Evolutionary conservation across 352 stramenopile genomes (phyloP), one percentile per base, ranked within the genome.

Genomic region (Peronospora farinosa): DNA sequence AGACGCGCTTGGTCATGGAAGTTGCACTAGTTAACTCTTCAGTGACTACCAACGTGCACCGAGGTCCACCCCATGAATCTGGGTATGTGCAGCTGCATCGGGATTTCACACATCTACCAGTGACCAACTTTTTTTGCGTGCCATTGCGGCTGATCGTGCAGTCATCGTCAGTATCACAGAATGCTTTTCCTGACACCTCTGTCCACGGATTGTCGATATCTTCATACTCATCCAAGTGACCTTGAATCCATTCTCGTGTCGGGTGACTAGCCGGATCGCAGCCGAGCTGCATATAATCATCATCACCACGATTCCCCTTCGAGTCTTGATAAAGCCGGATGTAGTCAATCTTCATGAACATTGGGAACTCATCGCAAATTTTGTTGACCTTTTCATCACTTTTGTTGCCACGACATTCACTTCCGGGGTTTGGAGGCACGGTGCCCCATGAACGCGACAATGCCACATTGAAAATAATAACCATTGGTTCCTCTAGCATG

Each of bases 401-500:
- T 1, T 67, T 69, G 27, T 76, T 57, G 0, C 71, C 74, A 13
- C 57, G 61, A 35, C 78, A 88, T 1, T 60, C 45, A 23, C 25
- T 65, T 1, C 73, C 75, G 9, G 75, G n/a, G 47, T 88, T 88
- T 11, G 78, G 74, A 1, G 78, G 78, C 19, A 27, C 66, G 3
- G 74, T 46, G 7, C 74, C 71, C 93, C 91, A 97, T 17, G 85
- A 78, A 17, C 63, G 78, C 9, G 85, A 96, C 21, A 98, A 60
- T 1, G 93, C 93, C 13, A 95, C 96, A 69, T 97, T 98, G 48
- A 97, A 77, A 28, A 98, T 81, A 41, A 97, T 59, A 61, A 96
- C 97, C 76, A 95, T 92, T 2, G 93, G 93, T 60, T 98, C 93
- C 30, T 91, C 78, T 16, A 95, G 69, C 72, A 98, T 97, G 49